These are phyloP conservation scores for Chaetomium globosum DNA, from an alignment of 2,329 filamentous ascomycete genomes.

Conservation along the genomic window DNA sequence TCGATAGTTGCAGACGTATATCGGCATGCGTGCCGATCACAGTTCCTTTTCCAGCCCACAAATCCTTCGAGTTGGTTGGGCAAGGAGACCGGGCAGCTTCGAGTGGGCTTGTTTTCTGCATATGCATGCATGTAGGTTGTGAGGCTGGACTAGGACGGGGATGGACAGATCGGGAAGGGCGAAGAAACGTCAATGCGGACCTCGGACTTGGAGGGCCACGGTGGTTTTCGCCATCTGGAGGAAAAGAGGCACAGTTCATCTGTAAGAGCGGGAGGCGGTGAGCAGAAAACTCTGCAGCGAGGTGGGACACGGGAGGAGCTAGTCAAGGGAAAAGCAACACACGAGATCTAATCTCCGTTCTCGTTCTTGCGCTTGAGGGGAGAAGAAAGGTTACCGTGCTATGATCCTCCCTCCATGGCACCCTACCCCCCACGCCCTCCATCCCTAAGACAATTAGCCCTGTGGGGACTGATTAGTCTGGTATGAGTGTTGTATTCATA, in stretches of 20 bases:
- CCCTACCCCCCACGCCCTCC: background rate
- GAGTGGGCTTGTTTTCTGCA: conserved; percentile 5
- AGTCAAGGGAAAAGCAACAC: background rate
- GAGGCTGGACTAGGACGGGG: background rate
- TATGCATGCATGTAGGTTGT: conserved; percentile 11
- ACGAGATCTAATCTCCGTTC: background rate
- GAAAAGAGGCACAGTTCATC: background rate
- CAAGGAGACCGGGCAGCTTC: background rate
- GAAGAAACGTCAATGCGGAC: background rate
- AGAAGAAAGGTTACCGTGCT: background rate
- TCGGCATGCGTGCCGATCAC: conserved; percentile 7
- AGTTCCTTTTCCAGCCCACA: background rate
- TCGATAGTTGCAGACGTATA: background rate
- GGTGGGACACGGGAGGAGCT: background rate
- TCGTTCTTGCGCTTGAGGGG: background rate
- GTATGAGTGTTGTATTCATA: background rate
- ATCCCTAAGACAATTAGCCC: background rate
- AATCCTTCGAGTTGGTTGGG: background rate
- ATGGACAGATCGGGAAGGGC: background rate
- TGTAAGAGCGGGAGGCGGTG: background rate
- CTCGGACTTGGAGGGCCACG: background rate
- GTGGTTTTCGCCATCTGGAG: background rate
- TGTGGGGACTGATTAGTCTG: background rate
- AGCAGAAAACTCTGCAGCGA: background rate
- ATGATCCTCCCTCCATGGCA: background rate